Conservation (phyloP, 1,284 basidiomycete genomes). For the Exsudoporus floridanus region DNA sequence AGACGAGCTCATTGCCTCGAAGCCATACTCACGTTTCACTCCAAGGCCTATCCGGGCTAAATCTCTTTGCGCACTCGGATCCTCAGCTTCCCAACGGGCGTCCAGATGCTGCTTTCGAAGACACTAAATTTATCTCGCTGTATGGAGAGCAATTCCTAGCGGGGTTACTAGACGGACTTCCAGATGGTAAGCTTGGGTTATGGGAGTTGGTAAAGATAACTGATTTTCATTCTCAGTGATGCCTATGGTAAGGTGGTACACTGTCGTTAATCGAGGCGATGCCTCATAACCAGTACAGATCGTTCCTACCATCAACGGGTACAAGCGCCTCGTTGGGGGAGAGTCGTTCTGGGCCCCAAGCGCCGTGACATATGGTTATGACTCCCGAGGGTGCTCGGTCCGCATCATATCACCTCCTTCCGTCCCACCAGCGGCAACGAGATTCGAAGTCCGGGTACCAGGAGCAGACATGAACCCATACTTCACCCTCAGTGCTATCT, state of each 20-base stretch:
- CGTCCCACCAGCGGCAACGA: slow-evolving; percentile 75
- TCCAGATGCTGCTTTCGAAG: slow-evolving; percentile 68
- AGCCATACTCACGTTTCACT: slow-evolving; percentile 94
- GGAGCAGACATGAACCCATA: slow-evolving; percentile 96
- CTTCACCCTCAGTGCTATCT: slow-evolving; percentile 84
- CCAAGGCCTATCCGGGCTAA: slow-evolving; percentile 66
- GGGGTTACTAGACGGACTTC: slow-evolving; percentile 84
- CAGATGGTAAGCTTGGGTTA: slow-evolving; percentile 63
- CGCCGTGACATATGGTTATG: slow-evolving; percentile 91
- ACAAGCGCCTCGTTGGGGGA: slow-evolving; percentile 94
- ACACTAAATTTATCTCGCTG: slow-evolving; percentile 82
- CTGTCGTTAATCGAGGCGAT: not conserved
- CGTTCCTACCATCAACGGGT: slow-evolving; percentile 95
- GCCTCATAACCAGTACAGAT: slow-evolving; percentile 45
- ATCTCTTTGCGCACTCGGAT: slow-evolving; percentile 73
- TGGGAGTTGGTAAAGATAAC: not conserved
- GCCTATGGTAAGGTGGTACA: slow-evolving; percentile 48
- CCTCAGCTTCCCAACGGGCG: slow-evolving; percentile 51
- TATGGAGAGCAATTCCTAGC: slow-evolving; percentile 92
- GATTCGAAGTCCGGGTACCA: slow-evolving; percentile 91
- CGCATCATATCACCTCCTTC: slow-evolving; percentile 91
- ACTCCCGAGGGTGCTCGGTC: slow-evolving; percentile 88
- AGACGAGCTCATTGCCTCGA: slow-evolving; percentile 5
- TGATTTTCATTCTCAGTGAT: slow-evolving; percentile 45
- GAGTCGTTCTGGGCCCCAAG: slow-evolving; percentile 96